A percentile compares a stretch with the other conserved stretches of the same genome.
Conservation (phyloP, 306 rosid genomes). For the Crataegus laevigata region DNA sequence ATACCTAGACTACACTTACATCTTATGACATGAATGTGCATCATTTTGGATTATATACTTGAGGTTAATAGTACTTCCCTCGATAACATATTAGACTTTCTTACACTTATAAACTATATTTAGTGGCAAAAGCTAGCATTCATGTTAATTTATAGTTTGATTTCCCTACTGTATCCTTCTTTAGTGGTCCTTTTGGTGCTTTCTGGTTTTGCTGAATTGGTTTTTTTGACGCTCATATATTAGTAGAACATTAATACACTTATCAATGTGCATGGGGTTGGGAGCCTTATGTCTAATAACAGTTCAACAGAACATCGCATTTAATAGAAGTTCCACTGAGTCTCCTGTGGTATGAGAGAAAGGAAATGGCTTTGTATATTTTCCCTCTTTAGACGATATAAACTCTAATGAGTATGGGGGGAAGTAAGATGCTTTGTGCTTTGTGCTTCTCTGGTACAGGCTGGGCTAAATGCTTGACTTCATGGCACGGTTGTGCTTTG, state of each 20-base stretch:
- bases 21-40: background rate
- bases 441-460: background rate
- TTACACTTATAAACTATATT: background rate
- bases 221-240: background rate
- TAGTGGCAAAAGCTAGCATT: background rate
- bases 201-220: background rate
- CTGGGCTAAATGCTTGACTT: background rate
- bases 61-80: background rate
- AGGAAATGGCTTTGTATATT: background rate
- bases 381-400: background rate
- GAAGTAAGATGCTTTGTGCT: background rate
- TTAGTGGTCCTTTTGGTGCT: background rate
- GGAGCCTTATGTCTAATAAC: background rate
- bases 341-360: background rate
- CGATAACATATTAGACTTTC: background rate
- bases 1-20: background rate
- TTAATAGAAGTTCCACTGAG: background rate
- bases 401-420: background rate
- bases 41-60: background rate
- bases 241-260: background rate
- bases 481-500: background rate
- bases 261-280: background rate
- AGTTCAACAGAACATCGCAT: background rate
- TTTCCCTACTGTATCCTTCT: background rate
- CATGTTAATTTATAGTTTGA: background rate